Conservation (phyloP, 1,284 basidiomycete genomes). For the Ganoderma resinaceum region DNA sequence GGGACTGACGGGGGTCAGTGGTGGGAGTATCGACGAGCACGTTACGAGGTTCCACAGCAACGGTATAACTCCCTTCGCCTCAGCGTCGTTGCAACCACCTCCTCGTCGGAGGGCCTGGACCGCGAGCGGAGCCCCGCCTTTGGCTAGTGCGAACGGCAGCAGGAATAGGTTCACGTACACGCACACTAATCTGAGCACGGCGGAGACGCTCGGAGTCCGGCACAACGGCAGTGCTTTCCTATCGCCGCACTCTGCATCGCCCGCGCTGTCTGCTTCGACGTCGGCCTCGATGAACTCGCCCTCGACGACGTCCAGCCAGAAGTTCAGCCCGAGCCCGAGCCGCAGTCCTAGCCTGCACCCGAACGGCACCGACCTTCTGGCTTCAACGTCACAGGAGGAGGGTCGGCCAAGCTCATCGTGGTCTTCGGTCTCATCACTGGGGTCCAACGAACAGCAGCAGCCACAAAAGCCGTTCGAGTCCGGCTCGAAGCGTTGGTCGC, state of each 20-base stretch:
- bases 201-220: constrained; percentile 45
- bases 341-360: constrained; percentile 22
- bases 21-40: constrained; percentile 19
- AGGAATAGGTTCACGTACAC: constrained; percentile 36
- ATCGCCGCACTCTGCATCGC: constrained; percentile 24
- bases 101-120: constrained; percentile 60
- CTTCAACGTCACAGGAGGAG: constrained; percentile 18
- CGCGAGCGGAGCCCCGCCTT: constrained; percentile 39
- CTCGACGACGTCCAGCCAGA: constrained; percentile 26
- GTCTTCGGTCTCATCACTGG: constrained; percentile 60
- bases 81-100: constrained; percentile 67
- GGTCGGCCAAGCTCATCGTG: constrained; percentile 49
- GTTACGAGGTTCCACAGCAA: constrained; percentile 21
- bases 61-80: constrained; percentile 29
- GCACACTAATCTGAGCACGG: constrained; percentile 44
- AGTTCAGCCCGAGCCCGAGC: constrained; percentile 27
- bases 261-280: constrained; percentile 23
- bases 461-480: constrained; percentile 43
- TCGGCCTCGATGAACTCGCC: constrained; percentile 24
- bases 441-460: constrained; percentile 45
- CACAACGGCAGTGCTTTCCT: constrained; percentile 32
- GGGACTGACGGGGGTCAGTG: constrained; percentile 20
- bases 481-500: constrained; percentile 60
- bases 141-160: constrained; percentile 27
- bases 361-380: constrained; percentile 21